phyloP scores from a whole-genome alignment of 2,329 filamentous ascomycete genomes.

The Coniochaeta ligniaria region DNA sequence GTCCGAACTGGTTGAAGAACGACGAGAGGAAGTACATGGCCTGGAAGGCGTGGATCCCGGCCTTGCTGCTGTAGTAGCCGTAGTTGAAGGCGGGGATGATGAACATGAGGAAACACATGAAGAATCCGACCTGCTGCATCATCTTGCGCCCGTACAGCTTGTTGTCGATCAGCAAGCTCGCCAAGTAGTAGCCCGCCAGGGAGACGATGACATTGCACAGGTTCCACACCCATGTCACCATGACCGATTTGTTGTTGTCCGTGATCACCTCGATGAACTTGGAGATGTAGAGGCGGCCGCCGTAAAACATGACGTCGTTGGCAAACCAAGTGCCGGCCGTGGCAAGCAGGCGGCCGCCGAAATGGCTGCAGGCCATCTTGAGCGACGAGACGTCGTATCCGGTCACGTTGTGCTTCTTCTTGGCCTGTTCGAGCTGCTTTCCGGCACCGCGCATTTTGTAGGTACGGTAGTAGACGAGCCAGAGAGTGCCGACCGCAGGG shows the following conservation, averaged over 20 bases:
- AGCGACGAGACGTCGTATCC: conserved; percentile 89
- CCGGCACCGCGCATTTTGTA: conserved; percentile 90
- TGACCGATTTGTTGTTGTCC: conserved; percentile 60
- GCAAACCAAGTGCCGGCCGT: conserved; percentile 89
- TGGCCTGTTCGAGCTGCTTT: conserved; percentile 73
- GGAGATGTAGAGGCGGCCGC: conserved; percentile 94
- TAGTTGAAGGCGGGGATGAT: conserved; percentile 85
- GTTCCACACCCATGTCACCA: conserved; percentile 89
- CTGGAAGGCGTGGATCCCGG: conserved; percentile 82
- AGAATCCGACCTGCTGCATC: conserved; percentile 93
- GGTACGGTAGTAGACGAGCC: conserved; percentile 93
- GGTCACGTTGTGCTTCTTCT: conserved; percentile 80
- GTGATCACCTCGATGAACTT: conserved; percentile 84
- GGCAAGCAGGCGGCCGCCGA: conserved; percentile 78
- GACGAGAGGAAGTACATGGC: conserved; percentile 97
- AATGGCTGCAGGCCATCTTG: conserved; percentile 69
- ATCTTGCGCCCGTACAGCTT: conserved; percentile 93
- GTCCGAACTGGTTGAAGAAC: conserved; percentile 99
- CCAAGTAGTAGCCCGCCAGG: conserved; percentile 81
- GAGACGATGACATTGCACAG: conserved; percentile 84
- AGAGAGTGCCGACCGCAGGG: conserved; percentile 82
- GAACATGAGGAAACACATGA: conserved; percentile 91
- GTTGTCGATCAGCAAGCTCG: conserved; percentile 86
- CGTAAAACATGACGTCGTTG: conserved; percentile 99
- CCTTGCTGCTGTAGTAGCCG: conserved; percentile 67